A percentile compares a stretch with the other conserved stretches of the same genome.
phyloP scores from a whole-genome alignment of 768 basidiomycete species.

The Tephrocybe sp. region DNA sequence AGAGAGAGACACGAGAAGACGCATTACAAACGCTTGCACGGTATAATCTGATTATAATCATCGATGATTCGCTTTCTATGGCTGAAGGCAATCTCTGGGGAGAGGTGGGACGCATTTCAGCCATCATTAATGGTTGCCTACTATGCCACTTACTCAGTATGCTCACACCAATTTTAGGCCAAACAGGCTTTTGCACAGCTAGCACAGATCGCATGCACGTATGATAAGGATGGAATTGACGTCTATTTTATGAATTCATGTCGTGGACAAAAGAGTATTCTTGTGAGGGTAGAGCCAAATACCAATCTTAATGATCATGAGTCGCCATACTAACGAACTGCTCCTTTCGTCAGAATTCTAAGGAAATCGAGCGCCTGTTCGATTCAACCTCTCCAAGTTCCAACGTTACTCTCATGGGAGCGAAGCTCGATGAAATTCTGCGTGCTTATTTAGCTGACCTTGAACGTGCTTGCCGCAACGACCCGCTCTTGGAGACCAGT shows the following conservation, averaged over 20 bases:
- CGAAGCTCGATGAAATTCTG: constrained; percentile 31
- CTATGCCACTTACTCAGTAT: not conserved
- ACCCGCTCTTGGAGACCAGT: constrained; percentile 7
- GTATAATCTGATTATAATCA: constrained; percentile 56
- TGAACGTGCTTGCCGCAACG: constrained; percentile 24
- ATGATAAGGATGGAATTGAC: constrained; percentile 61
- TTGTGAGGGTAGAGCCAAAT: too few species aligned
- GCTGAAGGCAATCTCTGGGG: constrained; percentile 38
- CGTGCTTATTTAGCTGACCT: constrained; percentile 25
- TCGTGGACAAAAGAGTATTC: not conserved
- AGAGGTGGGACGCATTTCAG: constrained; percentile 39
- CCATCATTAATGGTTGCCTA: not conserved
- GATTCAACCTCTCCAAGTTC: constrained; percentile 33
- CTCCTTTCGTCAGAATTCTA: not conserved
- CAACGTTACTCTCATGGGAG: constrained; percentile 44
- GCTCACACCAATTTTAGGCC: constrained; percentile 28
- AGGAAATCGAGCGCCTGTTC: constrained; percentile 41
- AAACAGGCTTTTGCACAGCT: constrained; percentile 44
- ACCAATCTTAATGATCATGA: too few species aligned
- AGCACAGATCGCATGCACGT: constrained; percentile 44
- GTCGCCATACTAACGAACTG: too few species aligned
- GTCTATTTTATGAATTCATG: constrained; percentile 58
- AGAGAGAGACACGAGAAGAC: constrained; percentile 24
- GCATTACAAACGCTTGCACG: constrained; percentile 34
- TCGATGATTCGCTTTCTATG: constrained; percentile 67